Evolutionary conservation across 2,329 filamentous ascomycete genomes (phyloP), one percentile per base, ranked within the genome.

Genomic region (Mycosphaerelloides madeirae): DNA sequence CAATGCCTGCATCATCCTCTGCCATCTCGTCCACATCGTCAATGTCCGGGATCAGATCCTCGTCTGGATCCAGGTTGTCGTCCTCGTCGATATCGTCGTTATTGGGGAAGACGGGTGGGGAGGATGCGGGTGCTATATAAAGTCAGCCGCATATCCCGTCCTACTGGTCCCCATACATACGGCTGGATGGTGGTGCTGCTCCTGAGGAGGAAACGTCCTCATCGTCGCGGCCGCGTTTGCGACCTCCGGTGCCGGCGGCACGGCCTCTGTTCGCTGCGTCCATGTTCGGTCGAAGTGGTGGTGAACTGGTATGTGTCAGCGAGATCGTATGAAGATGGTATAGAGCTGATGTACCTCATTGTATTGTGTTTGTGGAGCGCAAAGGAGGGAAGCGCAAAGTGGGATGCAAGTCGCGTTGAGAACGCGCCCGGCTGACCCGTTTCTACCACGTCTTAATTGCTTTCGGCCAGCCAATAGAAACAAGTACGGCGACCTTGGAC

Each of bases 221-320:
- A 56, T 84, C 81, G 47, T 84, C 82, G 68, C 82, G 76, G 29
- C 75, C 73, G 58, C 83, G 77, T 67, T 85, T 85, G 49, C 79
- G 74, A 3, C 38, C 38, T 50, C 75, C 69, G 53, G 70, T 76
- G 52, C 70, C 58, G 41, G 69, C 70, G 14, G 69, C 68, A 44
- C 77, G 65, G 41, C 87, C 87, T 56, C 87, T 81, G 69, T 95
- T 95, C 59, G 83, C 88, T 54, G 89, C 90, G 49, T 84, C 81
- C 75, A 86, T 84, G 69, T 83, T 88, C 57, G 82, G 77, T 67
- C 84, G 83, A 49, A 94, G 77, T 65, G 90, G 89, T 66, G 88
- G 94, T 74, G 29, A 33, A 18, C 14, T 42, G 18, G 8, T 14
- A n/a, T n/a, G 15, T 16, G 20, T 42, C 16, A 42, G 31, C 29